Percentiles rank a stretch among this genome's conserved stretches.
These are phyloP conservation scores for Nelumbo lutea DNA, from an alignment of 164 flowering plant genomes.

Conservation along the genomic window DNA sequence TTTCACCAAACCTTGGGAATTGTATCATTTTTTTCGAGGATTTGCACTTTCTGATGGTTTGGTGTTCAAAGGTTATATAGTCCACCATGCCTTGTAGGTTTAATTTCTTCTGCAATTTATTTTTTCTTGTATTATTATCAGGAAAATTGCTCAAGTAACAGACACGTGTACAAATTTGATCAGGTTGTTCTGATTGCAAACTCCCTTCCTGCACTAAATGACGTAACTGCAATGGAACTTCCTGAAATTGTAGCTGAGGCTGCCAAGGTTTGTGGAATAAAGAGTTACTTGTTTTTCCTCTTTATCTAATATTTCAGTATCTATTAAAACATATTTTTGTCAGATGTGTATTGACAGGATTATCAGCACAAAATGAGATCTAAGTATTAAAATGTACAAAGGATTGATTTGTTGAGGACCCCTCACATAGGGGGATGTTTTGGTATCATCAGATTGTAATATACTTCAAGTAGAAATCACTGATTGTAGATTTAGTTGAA, in stretches of 20 bases:
- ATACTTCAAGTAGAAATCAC: no score
- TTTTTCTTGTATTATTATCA: background rate
- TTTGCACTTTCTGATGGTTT: background rate
- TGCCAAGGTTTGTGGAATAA: conserved; percentile 67
- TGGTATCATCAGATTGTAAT: no score
- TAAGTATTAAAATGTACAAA: no score
- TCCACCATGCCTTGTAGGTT: background rate
- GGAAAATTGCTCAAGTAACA: background rate
- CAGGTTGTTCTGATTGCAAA: conserved; percentile 98
- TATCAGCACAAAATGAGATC: no score
- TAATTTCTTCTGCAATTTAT: background rate
- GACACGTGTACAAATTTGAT: conserved; percentile 13
- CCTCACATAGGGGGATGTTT: no score
- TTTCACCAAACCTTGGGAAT: background rate
- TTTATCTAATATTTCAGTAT: background rate
- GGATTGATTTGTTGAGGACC: no score
- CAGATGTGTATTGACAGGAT: no score
- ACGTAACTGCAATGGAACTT: conserved; percentile 94
- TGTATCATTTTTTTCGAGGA: background rate
- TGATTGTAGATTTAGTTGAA: no score
- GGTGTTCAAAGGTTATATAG: background rate
- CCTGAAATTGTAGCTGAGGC: conserved; percentile 98
- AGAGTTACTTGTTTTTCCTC: background rate
- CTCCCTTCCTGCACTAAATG: conserved; percentile 94
- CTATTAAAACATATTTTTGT: background rate